phyloP scores from a whole-genome alignment of 768 basidiomycete species.

The Tylopilus intermedius region DNA sequence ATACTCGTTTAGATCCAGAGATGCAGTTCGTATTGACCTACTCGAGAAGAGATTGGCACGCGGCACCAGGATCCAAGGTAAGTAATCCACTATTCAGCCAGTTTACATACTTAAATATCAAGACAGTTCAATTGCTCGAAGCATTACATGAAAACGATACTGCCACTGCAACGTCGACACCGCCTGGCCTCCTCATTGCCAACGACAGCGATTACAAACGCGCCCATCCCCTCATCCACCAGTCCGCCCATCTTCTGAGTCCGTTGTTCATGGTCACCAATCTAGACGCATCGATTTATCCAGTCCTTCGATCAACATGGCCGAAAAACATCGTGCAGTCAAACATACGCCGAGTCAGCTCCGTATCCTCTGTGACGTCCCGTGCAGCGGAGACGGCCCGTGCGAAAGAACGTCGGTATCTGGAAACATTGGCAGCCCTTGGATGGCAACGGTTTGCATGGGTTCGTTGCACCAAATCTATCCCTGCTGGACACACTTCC shows the following conservation, averaged over 20 bases:
- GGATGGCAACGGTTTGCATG: conserved; percentile 88
- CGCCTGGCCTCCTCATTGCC: conserved; percentile 84
- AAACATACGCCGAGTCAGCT: conserved; percentile 46
- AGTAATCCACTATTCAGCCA: not conserved
- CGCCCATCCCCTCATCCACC: conserved; percentile 94
- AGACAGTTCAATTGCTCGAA: conserved; percentile 96
- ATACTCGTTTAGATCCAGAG: conserved; percentile 50
- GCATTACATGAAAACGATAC: conserved; percentile 82
- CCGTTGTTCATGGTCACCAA: conserved; percentile 95
- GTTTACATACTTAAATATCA: conserved; percentile 2
- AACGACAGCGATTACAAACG: conserved; percentile 95
- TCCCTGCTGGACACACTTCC: not conserved
- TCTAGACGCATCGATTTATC: conserved; percentile 86
- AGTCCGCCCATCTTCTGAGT: conserved; percentile 88
- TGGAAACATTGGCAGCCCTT: conserved; percentile 89
- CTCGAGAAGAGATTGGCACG: conserved; percentile 76
- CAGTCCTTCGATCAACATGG: conserved; percentile 43
- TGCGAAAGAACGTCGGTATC: conserved; percentile 91
- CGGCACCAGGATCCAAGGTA: conserved; percentile 96
- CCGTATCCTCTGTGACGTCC: conserved; percentile 92
- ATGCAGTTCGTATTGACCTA: conserved; percentile 61
- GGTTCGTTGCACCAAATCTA: conserved; percentile 37
- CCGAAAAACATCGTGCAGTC: conserved; percentile 28
- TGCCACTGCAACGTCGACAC: conserved; percentile 57
- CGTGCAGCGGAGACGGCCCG: conserved; percentile 96